Base-by-base conservation (phyloP, 176 grass and related monocot genomes). In the Echinochloa phyllopogon region DNA sequence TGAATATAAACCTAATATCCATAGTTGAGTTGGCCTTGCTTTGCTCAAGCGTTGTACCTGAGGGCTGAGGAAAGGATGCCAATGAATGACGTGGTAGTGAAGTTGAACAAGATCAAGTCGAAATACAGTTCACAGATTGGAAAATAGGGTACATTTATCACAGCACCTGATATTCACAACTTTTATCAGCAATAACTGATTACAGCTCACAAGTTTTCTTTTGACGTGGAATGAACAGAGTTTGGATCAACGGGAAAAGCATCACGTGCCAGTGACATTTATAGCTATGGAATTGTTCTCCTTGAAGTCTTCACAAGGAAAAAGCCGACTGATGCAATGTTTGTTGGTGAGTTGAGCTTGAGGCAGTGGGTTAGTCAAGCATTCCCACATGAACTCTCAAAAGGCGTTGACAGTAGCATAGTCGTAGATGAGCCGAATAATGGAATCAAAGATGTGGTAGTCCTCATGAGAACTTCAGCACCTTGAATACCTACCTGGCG, bases 281-380 rank as follows among this genome's bases (percentile, higher is more conserved):
- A 88, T 68, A 93, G 85, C 79, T 93, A 83, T 9, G 91, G 91
- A 5, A 88, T 90, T 69, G 45, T 94, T 21, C 85, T 94, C 17
- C 82, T 94, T 27, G 89, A 94, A 69, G 84, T 81, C 25, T 76
- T 94, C 27, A 82, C 84, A 10, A 57, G 89, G 51, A 94, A 91
- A 83, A 89, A 52, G 16, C 91, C 91, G 0, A 94, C 82, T 1
- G 68, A 94, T 83, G 69, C 75, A 38, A 83, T 88, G 88, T 94
- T 94, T 44, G 33, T 20, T 0, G 29, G 64, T 65, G 85, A 77
- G 23, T 33, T 88, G 78, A 83, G 82, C 79, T 80, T 94, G 50
- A 90, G 88, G 72, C 68, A 78, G 57, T 90, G 88, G 88, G 79
- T 88, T 74, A 77, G 16, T 57, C 33, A 76, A 74, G 60, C 79